Evolutionary conservation across 2,329 filamentous ascomycete species (phyloP), one percentile per base, ranked within the genome.

Genomic region (Trichothecium sympodiale): DNA sequence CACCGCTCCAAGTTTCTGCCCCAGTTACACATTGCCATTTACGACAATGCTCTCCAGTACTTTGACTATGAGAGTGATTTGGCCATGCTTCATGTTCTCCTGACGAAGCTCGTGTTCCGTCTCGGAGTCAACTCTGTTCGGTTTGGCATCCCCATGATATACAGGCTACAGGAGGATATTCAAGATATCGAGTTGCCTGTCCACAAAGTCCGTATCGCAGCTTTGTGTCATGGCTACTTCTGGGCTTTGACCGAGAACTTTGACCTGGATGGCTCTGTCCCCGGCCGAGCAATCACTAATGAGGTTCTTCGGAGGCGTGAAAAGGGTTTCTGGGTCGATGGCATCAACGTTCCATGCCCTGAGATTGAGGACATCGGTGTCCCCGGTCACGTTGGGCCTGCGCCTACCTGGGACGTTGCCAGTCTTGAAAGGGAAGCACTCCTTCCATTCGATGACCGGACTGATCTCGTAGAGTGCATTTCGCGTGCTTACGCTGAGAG

Each of bases 141-240:
- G 39, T 81, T 74, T 47, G 86, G 87, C 1, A 59, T 95, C 27
- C 86, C 88, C 2, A 94, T 95, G 87, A 71, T 94, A 9, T 77
- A 93, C 55, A 75, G 82, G 31, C 69, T 96, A 2, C 88, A 95
- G 54, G 85, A 94, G 49, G 85, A 91, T 43, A 82, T 91, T 23
- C 69, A 75, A 37, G 71, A 74, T 7, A 65, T 78, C 3, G 75
- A 79, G 32, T 71, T 71, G 17, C 76, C 81, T 0, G 56, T 75
- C 29, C 72, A 80, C 20, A 91, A 89, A 52, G 74, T 94, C 28
- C 80, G 84, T 30, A 66, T 93, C 30, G 86, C 83, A 20, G 87
- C 83, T 51, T 63, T 96, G 38, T 84, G 89, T 34, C 84, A 94
- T 50, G 88, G 86, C 8, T 95, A 95, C 56, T 77, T 95, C 39